Evolutionary conservation across 2,329 filamentous ascomycete species (phyloP).

Genomic region (Reticulascus tulasneorum): DNA sequence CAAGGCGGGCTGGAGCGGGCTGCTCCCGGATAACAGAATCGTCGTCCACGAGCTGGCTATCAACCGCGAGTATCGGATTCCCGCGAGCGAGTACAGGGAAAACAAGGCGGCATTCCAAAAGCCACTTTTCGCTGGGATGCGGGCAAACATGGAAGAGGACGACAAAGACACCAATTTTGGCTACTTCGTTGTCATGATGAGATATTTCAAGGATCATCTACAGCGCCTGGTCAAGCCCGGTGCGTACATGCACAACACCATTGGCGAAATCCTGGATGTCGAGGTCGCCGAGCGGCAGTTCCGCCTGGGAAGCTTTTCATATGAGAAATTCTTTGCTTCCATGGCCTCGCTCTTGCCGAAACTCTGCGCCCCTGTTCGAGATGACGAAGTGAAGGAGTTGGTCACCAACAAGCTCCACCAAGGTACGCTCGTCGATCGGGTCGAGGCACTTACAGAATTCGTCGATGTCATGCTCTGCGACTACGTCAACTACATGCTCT

Average conservation of each 20-base stretch:
- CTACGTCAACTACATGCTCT: conserved; percentile 77
- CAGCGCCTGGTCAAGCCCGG: conserved; percentile 67
- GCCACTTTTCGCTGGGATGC: conserved; percentile 54
- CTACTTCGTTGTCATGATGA: conserved; percentile 67
- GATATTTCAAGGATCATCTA: conserved; percentile 68
- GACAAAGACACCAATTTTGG: conserved; percentile 60
- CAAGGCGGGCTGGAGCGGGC: conserved; percentile 43
- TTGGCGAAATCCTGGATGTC: conserved; percentile 71
- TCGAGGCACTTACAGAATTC: conserved; percentile 70
- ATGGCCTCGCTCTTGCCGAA: conserved; percentile 73
- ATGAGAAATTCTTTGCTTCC: conserved; percentile 74
- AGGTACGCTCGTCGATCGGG: conserved; percentile 67
- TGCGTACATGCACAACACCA: conserved; percentile 70
- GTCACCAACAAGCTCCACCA: conserved; percentile 56
- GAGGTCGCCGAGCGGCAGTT: conserved; percentile 69
- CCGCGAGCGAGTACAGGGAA: conserved; percentile 55
- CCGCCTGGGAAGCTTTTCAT: conserved; percentile 69
- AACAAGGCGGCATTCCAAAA: conserved; percentile 46
- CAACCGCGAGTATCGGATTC: conserved; percentile 73
- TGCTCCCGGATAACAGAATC: conserved; percentile 68
- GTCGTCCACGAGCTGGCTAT: conserved; percentile 77
- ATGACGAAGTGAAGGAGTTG: conserved; percentile 68
- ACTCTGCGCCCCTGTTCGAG: conserved; percentile 76
- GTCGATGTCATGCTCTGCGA: conserved; percentile 76
- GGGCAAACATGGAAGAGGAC: conserved; percentile 61